Evolutionary conservation across 2,329 filamentous ascomycete genomes (phyloP).

Genomic region (Aspergillus japonicus): DNA sequence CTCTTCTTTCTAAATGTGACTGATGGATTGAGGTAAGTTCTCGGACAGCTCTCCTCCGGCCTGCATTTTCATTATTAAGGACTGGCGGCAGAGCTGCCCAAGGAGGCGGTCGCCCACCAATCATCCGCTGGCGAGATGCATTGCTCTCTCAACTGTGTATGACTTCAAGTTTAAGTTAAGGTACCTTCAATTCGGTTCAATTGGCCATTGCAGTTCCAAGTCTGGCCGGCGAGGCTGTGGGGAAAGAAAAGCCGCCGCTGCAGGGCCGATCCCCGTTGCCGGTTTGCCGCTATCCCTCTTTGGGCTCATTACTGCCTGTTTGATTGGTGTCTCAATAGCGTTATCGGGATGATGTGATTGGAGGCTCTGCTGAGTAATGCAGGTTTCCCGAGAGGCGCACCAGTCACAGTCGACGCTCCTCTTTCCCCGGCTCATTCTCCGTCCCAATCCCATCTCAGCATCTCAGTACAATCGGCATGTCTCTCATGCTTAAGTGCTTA

Average conservation of each 20-base stretch:
- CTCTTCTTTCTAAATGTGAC: too few species aligned
- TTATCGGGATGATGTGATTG: conserved; percentile 30
- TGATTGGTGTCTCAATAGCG: conserved; percentile 26
- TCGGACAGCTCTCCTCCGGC: not conserved
- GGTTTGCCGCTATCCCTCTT: conserved; percentile 23
- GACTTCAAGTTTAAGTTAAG: too few species aligned
- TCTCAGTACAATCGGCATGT: too few species aligned
- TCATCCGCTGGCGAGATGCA: not conserved
- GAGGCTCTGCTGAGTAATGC: conserved; percentile 9
- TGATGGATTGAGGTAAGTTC: not conserved
- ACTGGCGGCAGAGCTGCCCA: conserved; percentile 14
- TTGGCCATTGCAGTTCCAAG: not conserved
- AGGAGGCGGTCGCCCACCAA: conserved; percentile 1
- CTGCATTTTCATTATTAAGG: conserved; percentile 3
- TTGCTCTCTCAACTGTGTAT: not conserved
- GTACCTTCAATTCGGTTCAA: too few species aligned
- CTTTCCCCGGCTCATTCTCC: not conserved
- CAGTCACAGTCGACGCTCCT: not conserved
- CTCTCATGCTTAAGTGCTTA: too few species aligned
- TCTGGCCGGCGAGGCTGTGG: conserved; percentile 16
- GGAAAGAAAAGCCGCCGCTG: conserved; percentile 20
- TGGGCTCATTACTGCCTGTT: not conserved
- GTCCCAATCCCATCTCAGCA: not conserved
- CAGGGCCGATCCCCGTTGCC: conserved; percentile 31
- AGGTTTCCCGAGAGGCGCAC: conserved; percentile 1